Base-by-base conservation (phyloP, 2,329 filamentous ascomycete species). In the Claviceps spartinae region DNA sequence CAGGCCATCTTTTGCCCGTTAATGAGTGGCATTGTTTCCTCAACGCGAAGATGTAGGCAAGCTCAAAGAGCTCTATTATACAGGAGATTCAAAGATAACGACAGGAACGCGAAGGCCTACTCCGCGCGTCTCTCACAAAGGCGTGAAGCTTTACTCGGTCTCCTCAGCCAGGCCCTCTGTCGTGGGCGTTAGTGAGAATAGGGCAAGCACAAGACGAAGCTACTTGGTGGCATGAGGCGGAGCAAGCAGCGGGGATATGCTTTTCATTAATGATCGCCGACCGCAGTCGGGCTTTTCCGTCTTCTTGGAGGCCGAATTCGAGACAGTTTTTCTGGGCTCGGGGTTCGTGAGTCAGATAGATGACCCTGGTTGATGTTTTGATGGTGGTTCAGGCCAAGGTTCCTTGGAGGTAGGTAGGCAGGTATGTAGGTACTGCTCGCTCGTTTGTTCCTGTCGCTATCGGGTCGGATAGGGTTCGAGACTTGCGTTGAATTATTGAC, bases 1-100 rank as follows among this genome's bases (percentile, higher is more conserved):
- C 83, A 86, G 63, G 83, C 83, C 75, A 86, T 85, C 69, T 84
- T 85, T 65, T 81, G 73, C 56, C 82, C 83, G 61, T 85, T 79
- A 58, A 86, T 81, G 48, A 82, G 72, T 62, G 81, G 80, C 83
- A 86, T 86, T 52, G 63, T 72, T 34, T 34, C 30, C 30, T 34
- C 5, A 24, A 24, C 8, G 64, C 24, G 43, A 43, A 5, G n/a
- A 9, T 11, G n/a, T 4, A 18, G 43, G 22, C 14, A 36, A 13
- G 7, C 20, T 46, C 42, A 42, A 18, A n/a, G 5, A 36, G 36
- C 30, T 44, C 20, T 50, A n/a, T n/a, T 24, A 38, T 18, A 30
- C 30, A 37, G 11, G 4, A 22, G 4, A 1, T n/a, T 5, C 34
- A 26, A 37, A 7, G 4, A 16, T 24, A 8, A 11, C 34, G 30